Conservation (phyloP, 2,329 filamentous ascomycete species). For the Trichoderma citrinoviride region DNA sequence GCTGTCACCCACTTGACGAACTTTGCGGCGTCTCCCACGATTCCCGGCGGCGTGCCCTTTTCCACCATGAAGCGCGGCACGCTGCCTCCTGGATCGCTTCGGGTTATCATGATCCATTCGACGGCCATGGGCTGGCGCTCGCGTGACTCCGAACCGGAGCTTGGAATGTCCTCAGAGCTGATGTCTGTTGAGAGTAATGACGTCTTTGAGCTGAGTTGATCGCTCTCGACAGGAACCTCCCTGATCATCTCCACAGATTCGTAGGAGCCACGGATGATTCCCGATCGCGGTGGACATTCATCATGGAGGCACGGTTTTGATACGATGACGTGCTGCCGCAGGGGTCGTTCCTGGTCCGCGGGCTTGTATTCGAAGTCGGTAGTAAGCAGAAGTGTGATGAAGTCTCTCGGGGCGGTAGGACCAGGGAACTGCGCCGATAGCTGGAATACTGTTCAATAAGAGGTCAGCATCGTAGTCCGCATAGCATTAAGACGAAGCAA, state of each 20-base stretch:
- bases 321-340: constrained; percentile 78
- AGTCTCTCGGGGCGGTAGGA: constrained; percentile 83
- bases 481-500: not conserved
- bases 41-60: constrained; percentile 77
- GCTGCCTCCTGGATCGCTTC: constrained; percentile 83
- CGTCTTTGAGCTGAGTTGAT: constrained; percentile 37
- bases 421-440: constrained; percentile 87
- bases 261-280: constrained; percentile 80
- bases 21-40: constrained; percentile 74
- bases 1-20: constrained; percentile 71
- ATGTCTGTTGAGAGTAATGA: constrained; percentile 37
- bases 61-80: constrained; percentile 92
- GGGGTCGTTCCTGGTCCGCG: constrained; percentile 35
- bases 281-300: constrained; percentile 64
- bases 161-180: constrained; percentile 31
- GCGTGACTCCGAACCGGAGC: constrained; percentile 22
- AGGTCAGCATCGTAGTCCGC: not conserved
- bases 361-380: constrained; percentile 51
- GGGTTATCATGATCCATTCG: constrained; percentile 91
- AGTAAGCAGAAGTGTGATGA: constrained; percentile 74
- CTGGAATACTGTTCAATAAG: constrained; percentile 64
- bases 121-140: constrained; percentile 48
- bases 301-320: constrained; percentile 81
- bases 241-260: constrained; percentile 90
- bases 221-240: constrained; percentile 64